These are phyloP conservation scores for Phytophthora ramorum DNA, from an alignment of 352 stramenopile species.

Conservation along the genomic window DNA sequence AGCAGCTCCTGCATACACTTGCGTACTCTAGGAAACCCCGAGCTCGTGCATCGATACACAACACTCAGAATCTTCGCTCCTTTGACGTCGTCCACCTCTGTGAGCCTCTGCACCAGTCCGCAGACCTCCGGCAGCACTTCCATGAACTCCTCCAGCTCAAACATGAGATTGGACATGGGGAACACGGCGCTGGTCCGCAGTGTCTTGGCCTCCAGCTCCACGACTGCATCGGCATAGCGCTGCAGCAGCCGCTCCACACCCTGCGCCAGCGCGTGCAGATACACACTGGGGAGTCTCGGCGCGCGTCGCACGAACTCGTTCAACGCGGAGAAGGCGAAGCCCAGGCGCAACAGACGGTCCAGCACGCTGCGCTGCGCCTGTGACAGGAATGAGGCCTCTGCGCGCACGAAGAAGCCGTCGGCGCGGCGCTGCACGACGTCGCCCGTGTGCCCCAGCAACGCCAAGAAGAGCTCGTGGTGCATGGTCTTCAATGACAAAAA, in stretches of 20 bases:
- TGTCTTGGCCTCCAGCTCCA: constrained; percentile 62
- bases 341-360: constrained; percentile 63
- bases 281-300: constrained; percentile 48
- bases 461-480: constrained; percentile 85
- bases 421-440: constrained; percentile 63
- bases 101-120: constrained; percentile 53
- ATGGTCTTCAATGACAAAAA: constrained; percentile 33
- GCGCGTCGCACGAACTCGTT: constrained; percentile 50
- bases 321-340: constrained; percentile 55
- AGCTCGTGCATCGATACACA: constrained; percentile 50
- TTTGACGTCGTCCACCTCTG: constrained; percentile 24
- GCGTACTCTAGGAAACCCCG: constrained; percentile 66
- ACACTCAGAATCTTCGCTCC: constrained; percentile 52
- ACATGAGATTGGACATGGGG: constrained; percentile 69
- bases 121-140: constrained; percentile 71
- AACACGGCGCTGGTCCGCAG: constrained; percentile 52
- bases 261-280: constrained; percentile 66
- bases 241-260: constrained; percentile 57
- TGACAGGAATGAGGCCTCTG: constrained; percentile 51
- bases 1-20: constrained; percentile 64
- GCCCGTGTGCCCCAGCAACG: constrained; percentile 68
- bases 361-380: constrained; percentile 60
- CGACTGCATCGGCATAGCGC: constrained; percentile 60
- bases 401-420: constrained; percentile 68
- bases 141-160: constrained; percentile 67